Evolutionary conservation across 176 grass and related monocot genomes (phyloP).

Genomic region (Cenchrus purpureus): DNA sequence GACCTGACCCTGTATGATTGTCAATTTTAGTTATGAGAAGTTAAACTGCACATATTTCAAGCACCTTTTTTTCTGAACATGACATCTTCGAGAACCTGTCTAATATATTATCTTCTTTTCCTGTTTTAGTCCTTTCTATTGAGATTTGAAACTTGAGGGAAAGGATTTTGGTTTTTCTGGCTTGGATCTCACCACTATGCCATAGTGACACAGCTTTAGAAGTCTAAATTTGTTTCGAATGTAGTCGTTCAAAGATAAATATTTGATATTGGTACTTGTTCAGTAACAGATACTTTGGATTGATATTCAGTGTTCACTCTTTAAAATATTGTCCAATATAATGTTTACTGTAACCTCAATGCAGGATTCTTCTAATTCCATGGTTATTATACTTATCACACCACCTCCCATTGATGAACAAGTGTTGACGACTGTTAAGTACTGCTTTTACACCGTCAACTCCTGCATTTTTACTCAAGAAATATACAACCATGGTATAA

Average conservation of each 20-base stretch:
- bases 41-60: neutral
- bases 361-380: slow-evolving; percentile 65
- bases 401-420: slow-evolving; percentile 82
- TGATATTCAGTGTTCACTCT: neutral
- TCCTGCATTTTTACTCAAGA: too few species aligned
- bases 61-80: too few species aligned
- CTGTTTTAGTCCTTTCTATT: neutral
- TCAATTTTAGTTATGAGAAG: neutral
- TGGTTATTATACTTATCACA: slow-evolving; percentile 73
- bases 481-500: too few species aligned
- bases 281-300: neutral
- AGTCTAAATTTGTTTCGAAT: neutral
- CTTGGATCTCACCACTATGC: neutral
- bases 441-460: too few species aligned
- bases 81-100: neutral
- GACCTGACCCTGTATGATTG: too few species aligned
- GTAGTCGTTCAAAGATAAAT: neutral
- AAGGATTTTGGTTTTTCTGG: neutral
- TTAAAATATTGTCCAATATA: neutral
- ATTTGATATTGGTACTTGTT: neutral
- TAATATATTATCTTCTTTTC: neutral
- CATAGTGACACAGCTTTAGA: neutral
- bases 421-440: too few species aligned
- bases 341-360: slow-evolving; percentile 31
- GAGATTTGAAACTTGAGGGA: slow-evolving; percentile 2